Base-by-base conservation (phyloP, 106 monocot species). In the Apostasia shenzhenica region DNA sequence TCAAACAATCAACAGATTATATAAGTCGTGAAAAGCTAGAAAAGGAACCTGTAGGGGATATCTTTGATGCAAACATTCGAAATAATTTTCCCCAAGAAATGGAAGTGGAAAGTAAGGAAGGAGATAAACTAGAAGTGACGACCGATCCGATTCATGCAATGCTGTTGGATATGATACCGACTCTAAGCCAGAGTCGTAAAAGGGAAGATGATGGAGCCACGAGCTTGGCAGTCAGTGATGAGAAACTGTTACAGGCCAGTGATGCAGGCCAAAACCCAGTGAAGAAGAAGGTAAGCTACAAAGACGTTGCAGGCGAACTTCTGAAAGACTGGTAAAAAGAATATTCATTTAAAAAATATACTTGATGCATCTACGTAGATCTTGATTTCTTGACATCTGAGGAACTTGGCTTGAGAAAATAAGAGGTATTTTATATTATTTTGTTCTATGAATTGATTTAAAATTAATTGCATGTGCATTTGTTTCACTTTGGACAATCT, bases 231-330 rank as follows among this genome's bases (percentile, higher is more conserved):
- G 4, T 6, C 9, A 39, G 6, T 0, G 45, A 68, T 13, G 54
- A 77, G 70, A 83, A 81, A 59, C 6, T 58, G 13, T 41, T 45
- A 12, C 52, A 37, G 14, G 73, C 68, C 45, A 40, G 66, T 5
- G 73, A 61, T 61, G n/a, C 42, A 1, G 59, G 48, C n/a, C 54
- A 14, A 3, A 68, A 60, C n/a, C 64, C 71, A 1, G 76, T 47
- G 67, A 99, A 99, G 75, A 86, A 84, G 76, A 99, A 90, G 59
- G 99, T 93, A 1, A 99, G 99, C 55, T 93, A 93, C 70, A 99
- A 93, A 72, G 90, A 99, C 65, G 76, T 85, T 41, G 99, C 93
- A 11, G 70, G 61, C 13, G 40, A 88, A 51, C 81, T 99, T 2
- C 85, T 99, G 46, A 84, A 90, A 57, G 99, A 99, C 75, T 85